A percentile compares a stretch with the other conserved stretches of the same genome.
These are phyloP conservation scores for Camillea tinctor DNA, from an alignment of 2,329 filamentous ascomycete species.

Conservation along the genomic window DNA sequence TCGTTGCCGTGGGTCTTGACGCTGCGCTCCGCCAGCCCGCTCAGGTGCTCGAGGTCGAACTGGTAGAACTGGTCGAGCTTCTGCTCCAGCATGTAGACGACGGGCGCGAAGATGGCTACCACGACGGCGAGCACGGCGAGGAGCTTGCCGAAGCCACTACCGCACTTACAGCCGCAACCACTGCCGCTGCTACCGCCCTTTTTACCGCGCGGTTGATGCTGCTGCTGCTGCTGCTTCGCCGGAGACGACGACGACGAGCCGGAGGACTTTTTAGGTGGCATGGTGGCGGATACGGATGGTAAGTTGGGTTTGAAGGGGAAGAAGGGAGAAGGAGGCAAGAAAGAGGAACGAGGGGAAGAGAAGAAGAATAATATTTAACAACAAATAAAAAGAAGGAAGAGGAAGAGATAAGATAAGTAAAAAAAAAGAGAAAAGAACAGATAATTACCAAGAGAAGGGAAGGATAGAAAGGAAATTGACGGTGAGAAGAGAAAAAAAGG, in stretches of 20 bases:
- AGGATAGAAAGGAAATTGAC: background rate
- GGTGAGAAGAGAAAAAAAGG: background rate
- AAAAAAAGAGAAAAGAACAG: background rate
- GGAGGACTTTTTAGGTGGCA: constrained; percentile 17
- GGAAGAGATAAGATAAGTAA: background rate
- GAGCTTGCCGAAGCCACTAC: constrained; percentile 33
- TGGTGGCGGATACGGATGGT: background rate
- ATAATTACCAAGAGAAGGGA: background rate
- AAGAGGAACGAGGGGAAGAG: constrained; percentile 1
- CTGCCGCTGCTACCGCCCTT: background rate
- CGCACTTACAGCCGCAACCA: constrained; percentile 10
- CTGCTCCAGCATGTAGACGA: constrained; percentile 57
- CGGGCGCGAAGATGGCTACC: constrained; percentile 52
- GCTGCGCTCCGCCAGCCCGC: constrained; percentile 64
- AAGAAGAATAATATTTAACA: background rate
- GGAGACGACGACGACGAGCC: background rate
- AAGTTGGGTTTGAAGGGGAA: background rate
- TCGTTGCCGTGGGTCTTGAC: constrained; percentile 72
- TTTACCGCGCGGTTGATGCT: constrained; percentile 8
- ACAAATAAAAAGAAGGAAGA: background rate
- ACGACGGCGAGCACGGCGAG: constrained; percentile 52
- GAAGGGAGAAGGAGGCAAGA: background rate
- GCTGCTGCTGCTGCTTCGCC: background rate
- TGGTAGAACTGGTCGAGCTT: constrained; percentile 69
- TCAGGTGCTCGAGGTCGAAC: constrained; percentile 67